A percentile compares a stretch with the other conserved stretches of the same genome.
Evolutionary conservation across 805 yeast genomes (phyloP).

Genomic region (Zygotorulaspora danielsina): DNA sequence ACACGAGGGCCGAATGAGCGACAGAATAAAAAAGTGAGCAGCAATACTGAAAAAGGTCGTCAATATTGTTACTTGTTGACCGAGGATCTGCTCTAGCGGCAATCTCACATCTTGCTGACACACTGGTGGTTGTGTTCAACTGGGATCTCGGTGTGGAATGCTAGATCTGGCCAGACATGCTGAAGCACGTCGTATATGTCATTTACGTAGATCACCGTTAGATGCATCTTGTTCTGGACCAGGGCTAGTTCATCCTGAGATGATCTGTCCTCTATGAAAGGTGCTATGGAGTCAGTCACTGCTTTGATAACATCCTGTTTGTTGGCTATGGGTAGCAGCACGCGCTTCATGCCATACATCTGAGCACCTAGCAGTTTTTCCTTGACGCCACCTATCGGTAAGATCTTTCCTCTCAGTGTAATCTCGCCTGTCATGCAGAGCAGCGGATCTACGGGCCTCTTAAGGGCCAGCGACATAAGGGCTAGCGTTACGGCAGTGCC

Average conservation of each 20-base stretch:
- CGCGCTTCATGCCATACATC: conserved; percentile 56
- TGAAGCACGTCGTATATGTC: conserved; percentile 74
- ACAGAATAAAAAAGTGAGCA: neutral
- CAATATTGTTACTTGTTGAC: too few relatives aligned
- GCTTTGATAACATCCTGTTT: conserved; percentile 64
- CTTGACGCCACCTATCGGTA: conserved; percentile 78
- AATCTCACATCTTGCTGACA: conserved; percentile 4
- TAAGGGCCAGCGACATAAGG: conserved; percentile 65
- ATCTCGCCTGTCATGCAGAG: conserved; percentile 88
- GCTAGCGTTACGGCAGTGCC: conserved; percentile 76
- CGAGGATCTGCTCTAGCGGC: too few relatives aligned
- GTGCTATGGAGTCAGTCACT: conserved; percentile 39
- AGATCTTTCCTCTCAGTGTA: conserved; percentile 68
- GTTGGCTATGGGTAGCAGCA: conserved; percentile 68
- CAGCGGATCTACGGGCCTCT: conserved; percentile 44
- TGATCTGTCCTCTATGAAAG: conserved; percentile 8
- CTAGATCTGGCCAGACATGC: conserved; percentile 55
- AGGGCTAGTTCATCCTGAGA: conserved; percentile 12
- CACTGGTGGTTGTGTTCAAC: conserved; percentile 3
- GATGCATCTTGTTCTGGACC: conserved; percentile 50
- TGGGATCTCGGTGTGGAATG: neutral
- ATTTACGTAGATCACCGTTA: conserved; percentile 60
- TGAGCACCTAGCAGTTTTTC: conserved; percentile 80
- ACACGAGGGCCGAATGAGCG: neutral
- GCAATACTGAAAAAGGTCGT: too few relatives aligned